phyloP scores from a whole-genome alignment of 2,329 filamentous ascomycete genomes.

The Hypoxylon sp. region DNA sequence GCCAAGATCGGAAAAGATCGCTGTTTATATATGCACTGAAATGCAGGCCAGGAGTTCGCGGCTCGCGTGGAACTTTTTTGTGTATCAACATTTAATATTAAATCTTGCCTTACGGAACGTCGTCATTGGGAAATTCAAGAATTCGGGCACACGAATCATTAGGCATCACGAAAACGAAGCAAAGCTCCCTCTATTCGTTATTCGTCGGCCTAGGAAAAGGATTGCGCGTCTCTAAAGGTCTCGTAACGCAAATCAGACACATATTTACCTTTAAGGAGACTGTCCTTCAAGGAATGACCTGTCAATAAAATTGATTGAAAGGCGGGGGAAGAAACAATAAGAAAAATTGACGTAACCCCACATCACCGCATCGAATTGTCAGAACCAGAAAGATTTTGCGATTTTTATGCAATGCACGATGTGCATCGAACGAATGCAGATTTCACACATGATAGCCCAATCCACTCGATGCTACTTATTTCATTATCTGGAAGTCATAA shows the following conservation, averaged over 20 bases:
- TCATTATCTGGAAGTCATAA: slow-evolving; percentile 5
- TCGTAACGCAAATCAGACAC: slow-evolving; percentile 16
- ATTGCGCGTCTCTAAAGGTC: slow-evolving; percentile 29
- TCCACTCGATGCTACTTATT: slow-evolving; percentile 1
- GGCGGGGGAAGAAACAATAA: slow-evolving; percentile 26
- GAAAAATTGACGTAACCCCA: slow-evolving; percentile 23
- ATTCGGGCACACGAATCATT: slow-evolving; percentile 30
- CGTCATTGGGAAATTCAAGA: slow-evolving; percentile 17
- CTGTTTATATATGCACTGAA: slow-evolving; percentile 22
- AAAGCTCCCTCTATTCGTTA: slow-evolving; percentile 24
- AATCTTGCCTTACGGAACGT: slow-evolving; percentile 22
- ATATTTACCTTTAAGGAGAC: slow-evolving; percentile 4
- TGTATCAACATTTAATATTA: slow-evolving; percentile 27
- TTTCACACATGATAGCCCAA: slow-evolving; percentile 25
- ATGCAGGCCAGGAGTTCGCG: slow-evolving; percentile 32
- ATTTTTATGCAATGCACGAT: slow-evolving; percentile 29
- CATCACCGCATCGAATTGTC: slow-evolving; percentile 14
- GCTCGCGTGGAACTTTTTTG: slow-evolving; percentile 29
- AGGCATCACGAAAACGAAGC: slow-evolving; percentile 42
- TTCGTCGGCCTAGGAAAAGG: slow-evolving; percentile 23
- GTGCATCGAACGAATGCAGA: slow-evolving; percentile 19
- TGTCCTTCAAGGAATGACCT: slow-evolving; percentile 29
- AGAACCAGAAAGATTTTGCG: slow-evolving; percentile 27
- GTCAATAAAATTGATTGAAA: slow-evolving; percentile 24
- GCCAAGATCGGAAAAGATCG: slow-evolving; percentile 39